Conservation (phyloP, 1,139 yeast species). For the Scheffersomyces lignicola region DNA sequence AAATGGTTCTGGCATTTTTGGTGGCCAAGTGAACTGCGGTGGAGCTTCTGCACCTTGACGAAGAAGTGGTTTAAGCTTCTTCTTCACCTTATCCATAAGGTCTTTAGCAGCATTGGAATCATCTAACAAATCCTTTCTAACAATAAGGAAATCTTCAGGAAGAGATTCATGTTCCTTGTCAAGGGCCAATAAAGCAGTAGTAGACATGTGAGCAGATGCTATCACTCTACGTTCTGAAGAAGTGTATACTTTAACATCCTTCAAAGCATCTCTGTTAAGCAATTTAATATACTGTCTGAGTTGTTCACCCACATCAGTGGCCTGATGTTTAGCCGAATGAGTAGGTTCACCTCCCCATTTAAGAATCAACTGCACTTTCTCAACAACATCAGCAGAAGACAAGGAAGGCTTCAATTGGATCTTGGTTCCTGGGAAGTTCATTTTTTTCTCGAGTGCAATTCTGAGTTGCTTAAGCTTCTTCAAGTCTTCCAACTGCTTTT, state of each 20-base stretch:
- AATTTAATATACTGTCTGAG: slow-evolving; percentile 87
- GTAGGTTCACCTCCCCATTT: slow-evolving; percentile 99
- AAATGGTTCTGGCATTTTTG: slow-evolving; percentile 96
- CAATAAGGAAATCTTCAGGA: slow-evolving; percentile 76
- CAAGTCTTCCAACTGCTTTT: slow-evolving; percentile 74
- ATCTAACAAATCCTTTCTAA: slow-evolving; percentile 88
- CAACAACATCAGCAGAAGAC: slow-evolving; percentile 66
- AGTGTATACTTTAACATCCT: slow-evolving; percentile 83
- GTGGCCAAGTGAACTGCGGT: slow-evolving; percentile 99
- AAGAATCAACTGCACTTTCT: slow-evolving; percentile 90
- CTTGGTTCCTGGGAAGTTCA: slow-evolving; percentile 93
- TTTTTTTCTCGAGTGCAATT: slow-evolving; percentile 83
- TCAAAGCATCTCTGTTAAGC: slow-evolving; percentile 79
- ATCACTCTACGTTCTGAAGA: slow-evolving; percentile 94
- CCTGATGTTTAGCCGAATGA: slow-evolving; percentile 94
- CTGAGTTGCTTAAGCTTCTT: slow-evolving; percentile 75
- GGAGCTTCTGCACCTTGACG: slow-evolving; percentile 98
- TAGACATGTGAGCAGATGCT: slow-evolving; percentile 87
- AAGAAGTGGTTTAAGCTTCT: slow-evolving; percentile 88
- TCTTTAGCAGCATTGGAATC: slow-evolving; percentile 99
- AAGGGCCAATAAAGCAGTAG: slow-evolving; percentile 75
- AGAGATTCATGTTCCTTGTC: slow-evolving; percentile 53
- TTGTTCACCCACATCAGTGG: slow-evolving; percentile 93
- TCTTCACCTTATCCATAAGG: slow-evolving; percentile 95
- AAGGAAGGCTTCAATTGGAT: slow-evolving; percentile 92